These are phyloP conservation scores for Rhizoclosmatium globosum DNA, from an alignment of 192 early-diverging fungal genomes.

Conservation along the genomic window DNA sequence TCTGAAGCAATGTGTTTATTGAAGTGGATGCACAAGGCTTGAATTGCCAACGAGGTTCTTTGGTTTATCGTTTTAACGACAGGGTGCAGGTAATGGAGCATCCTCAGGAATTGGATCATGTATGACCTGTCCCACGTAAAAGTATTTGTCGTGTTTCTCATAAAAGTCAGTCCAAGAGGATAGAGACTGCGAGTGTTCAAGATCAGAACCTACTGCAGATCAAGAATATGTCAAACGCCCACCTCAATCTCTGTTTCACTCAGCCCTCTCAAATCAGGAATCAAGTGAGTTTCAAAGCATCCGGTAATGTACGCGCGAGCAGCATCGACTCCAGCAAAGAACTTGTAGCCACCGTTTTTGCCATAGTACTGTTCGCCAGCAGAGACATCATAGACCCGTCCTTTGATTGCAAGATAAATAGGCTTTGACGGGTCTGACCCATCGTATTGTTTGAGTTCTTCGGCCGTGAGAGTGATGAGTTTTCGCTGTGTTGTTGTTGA, in stretches of 20 bases:
- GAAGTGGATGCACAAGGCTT: no score
- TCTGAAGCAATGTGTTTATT: no score
- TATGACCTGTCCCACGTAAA: constrained; percentile 82
- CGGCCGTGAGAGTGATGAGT: constrained; percentile 65
- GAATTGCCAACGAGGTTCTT: no score
- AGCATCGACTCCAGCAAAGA: constrained; percentile 92
- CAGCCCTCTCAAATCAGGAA: constrained; percentile 92
- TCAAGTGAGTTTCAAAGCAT: constrained; percentile 92
- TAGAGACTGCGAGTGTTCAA: constrained; percentile 56
- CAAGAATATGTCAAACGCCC: constrained; percentile 32
- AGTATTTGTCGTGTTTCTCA: constrained; percentile 85
- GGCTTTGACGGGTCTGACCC: constrained; percentile 82
- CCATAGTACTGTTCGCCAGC: constrained; percentile 80
- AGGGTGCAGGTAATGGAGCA: constrained; percentile 83
- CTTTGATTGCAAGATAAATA: constrained; percentile 90
- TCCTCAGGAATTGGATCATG: constrained; percentile 85
- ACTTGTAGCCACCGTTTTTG: constrained; percentile 78
- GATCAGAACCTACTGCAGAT: not conserved
- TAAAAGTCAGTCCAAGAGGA: constrained; percentile 90
- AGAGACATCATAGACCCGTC: constrained; percentile 95
- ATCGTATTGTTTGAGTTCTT: constrained; percentile 84
- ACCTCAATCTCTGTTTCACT: constrained; percentile 76
- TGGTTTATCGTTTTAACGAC: constrained; percentile 40
- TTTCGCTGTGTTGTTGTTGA: constrained; percentile 24
- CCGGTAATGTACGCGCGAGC: constrained; percentile 95